Evolutionary conservation across 345 rosid species (phyloP).

Genomic region (Salix purpurea): DNA sequence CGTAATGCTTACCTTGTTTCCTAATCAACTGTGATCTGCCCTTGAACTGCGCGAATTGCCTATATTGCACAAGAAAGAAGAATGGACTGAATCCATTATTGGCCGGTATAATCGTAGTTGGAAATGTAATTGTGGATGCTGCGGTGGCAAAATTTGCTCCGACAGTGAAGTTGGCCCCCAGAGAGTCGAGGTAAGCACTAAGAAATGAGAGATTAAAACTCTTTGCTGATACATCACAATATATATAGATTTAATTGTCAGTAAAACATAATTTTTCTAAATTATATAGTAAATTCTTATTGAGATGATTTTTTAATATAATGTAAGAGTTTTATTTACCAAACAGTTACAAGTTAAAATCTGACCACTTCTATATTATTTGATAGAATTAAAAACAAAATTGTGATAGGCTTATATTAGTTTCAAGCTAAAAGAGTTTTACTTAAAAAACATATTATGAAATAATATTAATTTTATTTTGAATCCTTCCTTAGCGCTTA

Average conservation of each 20-base stretch:
- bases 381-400: too few relatives aligned
- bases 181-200: constrained; percentile 28
- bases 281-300: too few relatives aligned
- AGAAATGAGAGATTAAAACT: constrained; percentile 24
- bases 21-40: constrained; percentile 28
- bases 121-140: constrained; percentile 21
- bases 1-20: constrained; percentile 32
- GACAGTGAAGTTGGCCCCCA: constrained; percentile 24
- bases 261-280: too few relatives aligned
- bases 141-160: constrained; percentile 37
- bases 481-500: too few relatives aligned
- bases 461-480: too few relatives aligned
- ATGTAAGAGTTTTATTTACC: too few relatives aligned
- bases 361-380: too few relatives aligned
- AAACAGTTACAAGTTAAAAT: too few relatives aligned
- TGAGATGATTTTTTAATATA: too few relatives aligned
- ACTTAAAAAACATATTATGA: too few relatives aligned
- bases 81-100: constrained; percentile 36
- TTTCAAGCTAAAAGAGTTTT: too few relatives aligned
- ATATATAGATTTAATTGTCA: too few relatives aligned
- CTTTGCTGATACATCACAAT: constrained; percentile 11
- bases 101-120: constrained; percentile 14
- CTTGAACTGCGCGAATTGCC: constrained; percentile 46
- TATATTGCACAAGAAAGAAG: constrained; percentile 36
- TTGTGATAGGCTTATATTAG: rapidly evolving